Conservation (phyloP, 164 flowering plant genomes). For the Sextonia rubra region DNA sequence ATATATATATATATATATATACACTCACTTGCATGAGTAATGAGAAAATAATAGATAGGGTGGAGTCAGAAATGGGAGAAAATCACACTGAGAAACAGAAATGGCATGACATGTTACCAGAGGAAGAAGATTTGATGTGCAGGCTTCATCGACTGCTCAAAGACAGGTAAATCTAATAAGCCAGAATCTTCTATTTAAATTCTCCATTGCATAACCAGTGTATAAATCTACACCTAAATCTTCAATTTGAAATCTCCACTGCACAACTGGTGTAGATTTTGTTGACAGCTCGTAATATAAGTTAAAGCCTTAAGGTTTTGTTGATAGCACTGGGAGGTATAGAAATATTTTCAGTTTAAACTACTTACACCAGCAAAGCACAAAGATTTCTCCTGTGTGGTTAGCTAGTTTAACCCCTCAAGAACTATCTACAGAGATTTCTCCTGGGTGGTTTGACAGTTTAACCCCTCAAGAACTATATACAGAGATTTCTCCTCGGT, state of each 20-base stretch:
- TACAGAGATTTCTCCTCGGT: too few relatives aligned
- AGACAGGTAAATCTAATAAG: not conserved
- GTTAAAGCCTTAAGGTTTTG: not conserved
- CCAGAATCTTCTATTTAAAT: not conserved
- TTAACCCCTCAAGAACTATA: too few relatives aligned
- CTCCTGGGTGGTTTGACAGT: too few relatives aligned
- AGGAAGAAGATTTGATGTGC: conserved; percentile 5
- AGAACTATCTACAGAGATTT: too few relatives aligned
- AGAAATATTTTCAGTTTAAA: too few relatives aligned
- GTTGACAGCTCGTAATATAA: not conserved
- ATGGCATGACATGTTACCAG: conserved; percentile 7
- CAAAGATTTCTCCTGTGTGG: too few relatives aligned
- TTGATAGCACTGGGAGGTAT: too few relatives aligned
- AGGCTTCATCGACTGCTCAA: conserved; percentile 4
- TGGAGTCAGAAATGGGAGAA: not conserved
- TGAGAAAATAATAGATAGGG: not conserved
- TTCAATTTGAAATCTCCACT: not conserved
- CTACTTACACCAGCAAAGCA: too few relatives aligned
- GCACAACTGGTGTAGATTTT: not conserved
- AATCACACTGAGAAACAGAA: not conserved
- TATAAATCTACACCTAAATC: not conserved
- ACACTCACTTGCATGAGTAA: not conserved
- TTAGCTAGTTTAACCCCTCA: too few relatives aligned
- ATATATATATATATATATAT: too few relatives aligned
- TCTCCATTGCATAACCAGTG: not conserved